Base-by-base conservation (phyloP, 163 green algal genomes). In the Scenedesmus sp. region DNA sequence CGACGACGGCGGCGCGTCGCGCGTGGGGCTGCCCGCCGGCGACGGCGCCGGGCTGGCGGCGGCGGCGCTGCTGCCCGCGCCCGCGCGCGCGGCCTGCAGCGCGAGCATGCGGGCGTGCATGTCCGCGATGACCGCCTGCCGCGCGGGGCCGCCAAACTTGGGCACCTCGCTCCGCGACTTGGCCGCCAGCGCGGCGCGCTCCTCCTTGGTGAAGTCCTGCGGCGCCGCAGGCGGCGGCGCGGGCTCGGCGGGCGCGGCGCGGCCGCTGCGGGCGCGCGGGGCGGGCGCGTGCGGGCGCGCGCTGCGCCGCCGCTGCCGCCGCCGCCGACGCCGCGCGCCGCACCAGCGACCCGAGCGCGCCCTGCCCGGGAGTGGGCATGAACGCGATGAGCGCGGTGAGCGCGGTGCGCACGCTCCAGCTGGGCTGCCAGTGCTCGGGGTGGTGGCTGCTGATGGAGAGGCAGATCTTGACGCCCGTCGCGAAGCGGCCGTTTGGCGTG, bases 351-450 rank as follows among this genome's bases (percentile, higher is more conserved):
- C 93, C 93, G 42, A 97, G 80, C 20, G 93, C 93, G 3, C 93
- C 96, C 22, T 92, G 87, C 7, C 91, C 93, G 11, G 94, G 92
- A 5, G 94, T 96, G 11, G 94, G 91, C 88, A 99, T 95, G 89
- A 99, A 99, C 4, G 95, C 95, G n/a, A 97, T 92, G 6, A 99
- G 86, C 5, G 97, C 97, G 7, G 91, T 92, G 10, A 99, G 88
- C 0, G 97, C 97, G 14, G 92, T 98, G 28, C 96, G 88, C 57
- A 99, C 92, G 56, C 88, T 94, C 97, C 97, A 99, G 1, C 90
- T 97, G 0, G 97, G 97, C 88, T 99, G 96, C 97, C 97, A 99
- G 70, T 97, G 91, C 89, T 99, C 96, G 6, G 95, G 95, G 81
- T 99, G 97, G 80, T 98, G 92, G 0, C 81, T 90, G 29, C 94